Evolutionary conservation across 352 stramenopile genomes (phyloP).

Genomic region (Pythium phragmiticola): DNA sequence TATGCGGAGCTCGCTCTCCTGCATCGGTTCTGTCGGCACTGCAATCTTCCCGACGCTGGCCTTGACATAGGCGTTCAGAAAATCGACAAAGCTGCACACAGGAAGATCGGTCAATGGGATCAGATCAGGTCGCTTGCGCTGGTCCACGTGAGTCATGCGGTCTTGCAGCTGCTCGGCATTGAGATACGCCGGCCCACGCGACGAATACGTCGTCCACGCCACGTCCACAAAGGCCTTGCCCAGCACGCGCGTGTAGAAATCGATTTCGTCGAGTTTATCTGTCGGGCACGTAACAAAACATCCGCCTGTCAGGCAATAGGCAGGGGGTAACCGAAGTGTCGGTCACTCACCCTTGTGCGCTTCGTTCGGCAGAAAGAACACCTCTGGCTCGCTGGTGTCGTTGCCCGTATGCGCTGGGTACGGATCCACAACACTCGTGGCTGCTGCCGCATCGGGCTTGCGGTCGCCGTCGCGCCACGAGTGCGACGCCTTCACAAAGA

Average conservation of each 20-base stretch:
- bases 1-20: neutral
- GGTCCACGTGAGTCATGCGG: conserved; percentile 43
- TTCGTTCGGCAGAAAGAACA: conserved; percentile 28
- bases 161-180: conserved; percentile 34
- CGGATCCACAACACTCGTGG: neutral
- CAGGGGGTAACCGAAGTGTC: neutral
- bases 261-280: conserved; percentile 54
- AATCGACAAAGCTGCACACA: conserved; percentile 53
- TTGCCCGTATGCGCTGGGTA: neutral
- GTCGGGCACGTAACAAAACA: neutral
- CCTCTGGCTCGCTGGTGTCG: conserved; percentile 4
- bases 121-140: conserved; percentile 35
- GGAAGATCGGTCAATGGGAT: conserved; percentile 41
- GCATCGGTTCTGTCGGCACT: neutral
- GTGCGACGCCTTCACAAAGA: conserved; percentile 61
- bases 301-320: neutral
- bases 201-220: conserved; percentile 49
- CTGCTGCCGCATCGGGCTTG: conserved; percentile 11
- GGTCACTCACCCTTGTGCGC: conserved; percentile 23
- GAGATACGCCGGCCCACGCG: conserved; percentile 34
- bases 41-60: conserved; percentile 31
- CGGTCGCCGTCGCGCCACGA: conserved; percentile 64
- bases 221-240: conserved; percentile 63
- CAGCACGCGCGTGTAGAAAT: conserved; percentile 52
- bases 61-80: conserved; percentile 53